A percentile compares a stretch with the other conserved stretches of the same genome.
phyloP scores from a whole-genome alignment of 176 grass and related monocot genomes.

The Zizania latifolia region DNA sequence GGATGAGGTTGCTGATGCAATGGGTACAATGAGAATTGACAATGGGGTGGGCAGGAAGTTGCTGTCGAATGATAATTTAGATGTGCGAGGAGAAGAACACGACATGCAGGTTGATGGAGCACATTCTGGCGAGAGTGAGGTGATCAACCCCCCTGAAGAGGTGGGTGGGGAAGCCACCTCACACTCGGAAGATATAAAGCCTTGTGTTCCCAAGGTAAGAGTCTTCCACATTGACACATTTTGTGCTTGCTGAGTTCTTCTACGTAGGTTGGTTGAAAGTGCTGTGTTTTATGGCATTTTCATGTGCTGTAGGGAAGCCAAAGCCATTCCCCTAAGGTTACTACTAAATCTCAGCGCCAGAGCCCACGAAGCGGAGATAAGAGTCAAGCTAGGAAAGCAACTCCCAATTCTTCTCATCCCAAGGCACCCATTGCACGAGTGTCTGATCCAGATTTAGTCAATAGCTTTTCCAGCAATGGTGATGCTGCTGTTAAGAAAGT shows the following conservation, averaged over 20 bases:
- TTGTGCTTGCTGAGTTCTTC: background rate
- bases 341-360: conserved; percentile 29
- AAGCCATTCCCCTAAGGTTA: conserved; percentile 24
- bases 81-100: background rate
- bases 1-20: conserved; percentile 28
- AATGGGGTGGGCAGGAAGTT: conserved; percentile 9
- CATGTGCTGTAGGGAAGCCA: conserved; percentile 29
- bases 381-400: conserved; percentile 34
- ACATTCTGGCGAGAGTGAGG: conserved; percentile 39
- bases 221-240: background rate
- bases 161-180: conserved; percentile 45
- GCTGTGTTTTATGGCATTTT: background rate
- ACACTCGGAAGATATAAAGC: background rate
- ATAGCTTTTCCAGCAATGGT: conserved; percentile 31
- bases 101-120: conserved; percentile 28
- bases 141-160: conserved; percentile 39
- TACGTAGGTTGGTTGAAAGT: background rate
- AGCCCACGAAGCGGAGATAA: conserved; percentile 26
- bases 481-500: conserved; percentile 36
- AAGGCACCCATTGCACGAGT: conserved; percentile 42
- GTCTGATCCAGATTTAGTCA: conserved; percentile 32
- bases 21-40: conserved; percentile 17
- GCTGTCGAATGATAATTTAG: background rate
- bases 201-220: conserved; percentile 32
- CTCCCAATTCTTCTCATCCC: conserved; percentile 10